Base-by-base conservation (phyloP, 2,329 filamentous ascomycete species). In the Aspergillus brasiliensis region DNA sequence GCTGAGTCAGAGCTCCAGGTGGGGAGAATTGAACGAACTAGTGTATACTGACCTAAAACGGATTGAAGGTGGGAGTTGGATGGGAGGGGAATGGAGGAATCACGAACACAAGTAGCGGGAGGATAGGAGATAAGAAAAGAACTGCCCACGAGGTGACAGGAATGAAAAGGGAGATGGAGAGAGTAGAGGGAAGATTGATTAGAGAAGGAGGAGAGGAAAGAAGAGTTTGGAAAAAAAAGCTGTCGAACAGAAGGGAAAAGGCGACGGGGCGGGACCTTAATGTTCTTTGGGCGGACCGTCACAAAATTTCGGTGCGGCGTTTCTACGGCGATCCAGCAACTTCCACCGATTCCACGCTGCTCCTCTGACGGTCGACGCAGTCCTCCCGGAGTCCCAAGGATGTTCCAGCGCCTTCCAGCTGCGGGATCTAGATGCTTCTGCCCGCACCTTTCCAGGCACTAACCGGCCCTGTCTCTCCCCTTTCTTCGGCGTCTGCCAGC, bases 301-400 rank as follows among this genome's bases (percentile, higher is more conserved):
- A 63, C 64, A 66, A 68, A 72, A 70, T 67, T 67, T 69, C 70
- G 66, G 65, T 61, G 68, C 62, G 67, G 64, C 59, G 69, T 65
- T 76, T 76, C 74, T 70, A 76, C 73, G 71, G 62, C 60, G 67
- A 73, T 76, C 74, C 73, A 76, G 72, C 70, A 67, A 72, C 71
- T 75, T 76, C 73, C 73, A 76, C 68, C 49, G 63, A 59, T 56
- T 55, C 57, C 57, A 48, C 34, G 28, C 51, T 61, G 40, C 59
- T 55, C 21, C 28, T 49, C 15, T n/a, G n/a, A n/a, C n/a, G n/a
- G n/a, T n/a, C n/a, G n/a, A n/a, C n/a, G n/a, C n/a, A n/a, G n/a
- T n/a, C n/a, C n/a, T n/a, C n/a, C n/a, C n/a, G n/a, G n/a, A n/a
- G n/a, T n/a, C n/a, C n/a, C n/a, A n/a, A 55, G 38, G 52, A 56